phyloP scores from a whole-genome alignment of 495 filamentous ascomycete genomes.

The Xylaria grammica region DNA sequence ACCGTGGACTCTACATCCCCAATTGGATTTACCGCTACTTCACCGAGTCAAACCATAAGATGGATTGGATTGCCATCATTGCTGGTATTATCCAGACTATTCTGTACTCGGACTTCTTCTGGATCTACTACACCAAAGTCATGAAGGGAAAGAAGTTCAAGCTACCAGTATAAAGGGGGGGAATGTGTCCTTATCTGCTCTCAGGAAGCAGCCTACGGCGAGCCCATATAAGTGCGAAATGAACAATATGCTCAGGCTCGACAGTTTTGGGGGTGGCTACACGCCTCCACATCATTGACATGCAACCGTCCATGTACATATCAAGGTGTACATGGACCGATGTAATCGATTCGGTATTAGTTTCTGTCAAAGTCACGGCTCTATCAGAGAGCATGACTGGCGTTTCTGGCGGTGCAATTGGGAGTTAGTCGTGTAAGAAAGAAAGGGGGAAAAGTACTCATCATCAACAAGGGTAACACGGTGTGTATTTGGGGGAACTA shows the following conservation, averaged over 20 bases:
- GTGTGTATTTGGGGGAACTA: constrained; percentile 3
- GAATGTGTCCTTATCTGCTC: not conserved
- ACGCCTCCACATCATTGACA: not conserved
- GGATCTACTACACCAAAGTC: constrained; percentile 96
- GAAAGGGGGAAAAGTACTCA: constrained; percentile 15
- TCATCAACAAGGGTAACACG: constrained; percentile 18
- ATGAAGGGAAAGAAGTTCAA: constrained; percentile 90
- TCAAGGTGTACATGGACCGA: constrained; percentile 79
- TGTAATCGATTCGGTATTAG: not conserved
- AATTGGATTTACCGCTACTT: constrained; percentile 96
- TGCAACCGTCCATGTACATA: constrained; percentile 8
- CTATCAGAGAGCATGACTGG: constrained; percentile 37
- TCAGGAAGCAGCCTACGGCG: not conserved
- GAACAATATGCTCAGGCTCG: not conserved
- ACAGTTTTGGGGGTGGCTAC: not conserved
- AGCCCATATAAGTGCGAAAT: not conserved
- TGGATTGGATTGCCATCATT: constrained; percentile 80
- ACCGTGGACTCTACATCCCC: constrained; percentile 94
- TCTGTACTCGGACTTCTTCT: constrained; percentile 98
- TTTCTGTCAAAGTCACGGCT: constrained; percentile 33
- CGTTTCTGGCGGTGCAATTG: constrained; percentile 33
- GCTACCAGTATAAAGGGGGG: constrained; percentile 68
- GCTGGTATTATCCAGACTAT: constrained; percentile 93
- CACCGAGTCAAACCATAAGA: constrained; percentile 65
- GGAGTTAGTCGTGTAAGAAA: constrained; percentile 23